Base-by-base conservation (phyloP, 306 rosid genomes). In the Cicer yamashitae region DNA sequence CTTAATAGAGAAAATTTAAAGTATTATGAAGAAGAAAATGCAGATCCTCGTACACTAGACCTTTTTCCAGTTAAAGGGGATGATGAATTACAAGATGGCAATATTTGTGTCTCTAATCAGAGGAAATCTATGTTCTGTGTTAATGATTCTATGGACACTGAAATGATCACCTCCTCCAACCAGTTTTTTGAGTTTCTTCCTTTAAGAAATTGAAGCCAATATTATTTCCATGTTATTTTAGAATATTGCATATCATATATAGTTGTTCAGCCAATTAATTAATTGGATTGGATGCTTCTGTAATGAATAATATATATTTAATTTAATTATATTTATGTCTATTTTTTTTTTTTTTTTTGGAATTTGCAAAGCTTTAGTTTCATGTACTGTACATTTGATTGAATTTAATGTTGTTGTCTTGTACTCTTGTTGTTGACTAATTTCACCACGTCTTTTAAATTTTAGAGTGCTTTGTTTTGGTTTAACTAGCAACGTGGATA, bases 141-240 rank as follows among this genome's bases (percentile, higher is more conserved):
- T 6, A 34, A 56, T 67, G 38, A 75, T 45, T 67, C 85, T 4
- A 50, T 62, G 64, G 74, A 79, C 18, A 43, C 70, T 63, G 77
- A 83, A 3, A 9, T 13, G 6, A 39, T 75, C 22, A 40, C 46
- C 45, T 30, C 66, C 40, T 30, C 76, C 40, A 80, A 53, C 67
- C 78, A 71, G 75, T 90, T 77, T 82, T 83, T 80, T 82, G 88
- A 86, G 82, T 83, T 90, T 85, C 88, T 87, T 63, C 89, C 91
- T 59, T 69, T 82, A 52, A 85, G 87, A 77, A 62, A 83, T 40
- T 82, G 72, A 83, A 25, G 11, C 41, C 66, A 11, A 20, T 10
- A 20, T 6, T 52, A 56, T 20, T 1, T 54, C 30, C 6, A 57
- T 70, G 69, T 75, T 67, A 67, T 11, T 34, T 57, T 60, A 25